phyloP scores from a whole-genome alignment of 441 rosid species.

The Populus trichocarpa region DNA sequence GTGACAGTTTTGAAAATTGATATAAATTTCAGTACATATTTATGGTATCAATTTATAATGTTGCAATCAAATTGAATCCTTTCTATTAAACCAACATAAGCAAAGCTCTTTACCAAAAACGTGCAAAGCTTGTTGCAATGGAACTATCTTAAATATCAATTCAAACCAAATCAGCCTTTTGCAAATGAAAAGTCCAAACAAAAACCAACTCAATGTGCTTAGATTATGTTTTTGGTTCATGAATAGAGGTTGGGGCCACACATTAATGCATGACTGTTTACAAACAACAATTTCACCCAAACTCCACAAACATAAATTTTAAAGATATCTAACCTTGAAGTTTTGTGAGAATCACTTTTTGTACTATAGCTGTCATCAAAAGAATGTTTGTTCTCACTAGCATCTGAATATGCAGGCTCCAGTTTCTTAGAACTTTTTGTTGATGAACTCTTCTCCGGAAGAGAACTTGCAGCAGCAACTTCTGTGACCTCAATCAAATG shows the following conservation, averaged over 20 bases:
- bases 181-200: not conserved
- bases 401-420: slow-evolving; percentile 40
- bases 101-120: not conserved
- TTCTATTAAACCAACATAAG: not conserved
- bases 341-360: slow-evolving; percentile 43
- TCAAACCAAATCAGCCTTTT: slow-evolving; percentile 1
- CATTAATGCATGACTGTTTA: not conserved
- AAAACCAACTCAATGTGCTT: not conserved
- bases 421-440: slow-evolving; percentile 47
- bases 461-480: slow-evolving; percentile 44
- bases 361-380: slow-evolving; percentile 40
- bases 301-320: not conserved
- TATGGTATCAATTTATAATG: not conserved
- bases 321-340: slow-evolving; percentile 53
- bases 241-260: not conserved
- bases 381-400: slow-evolving; percentile 41
- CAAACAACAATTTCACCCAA: not conserved
- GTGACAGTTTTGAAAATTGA: not conserved
- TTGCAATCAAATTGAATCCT: not conserved
- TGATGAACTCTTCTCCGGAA: slow-evolving; percentile 41
- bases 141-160: not conserved
- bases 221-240: not conserved
- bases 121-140: not conserved
- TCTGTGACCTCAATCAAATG: slow-evolving; percentile 75
- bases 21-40: not conserved